phyloP scores from a whole-genome alignment of 2,329 filamentous ascomycete species.

The Lachnellula occidentalis region DNA sequence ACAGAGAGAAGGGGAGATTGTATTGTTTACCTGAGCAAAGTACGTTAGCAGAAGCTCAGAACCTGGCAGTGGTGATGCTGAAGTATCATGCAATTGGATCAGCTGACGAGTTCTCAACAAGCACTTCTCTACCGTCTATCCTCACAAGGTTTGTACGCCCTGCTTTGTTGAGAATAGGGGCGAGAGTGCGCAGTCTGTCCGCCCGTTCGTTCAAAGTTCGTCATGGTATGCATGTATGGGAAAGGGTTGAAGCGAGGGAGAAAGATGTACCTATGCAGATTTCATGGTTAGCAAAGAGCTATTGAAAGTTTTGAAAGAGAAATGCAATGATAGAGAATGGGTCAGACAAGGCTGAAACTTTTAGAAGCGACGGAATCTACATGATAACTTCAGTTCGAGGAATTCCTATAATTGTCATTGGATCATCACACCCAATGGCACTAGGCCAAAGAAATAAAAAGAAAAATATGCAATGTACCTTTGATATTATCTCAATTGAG shows the following conservation, averaged over 20 bases:
- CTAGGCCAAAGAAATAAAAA: constrained; percentile 6
- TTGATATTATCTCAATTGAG: constrained; percentile 10
- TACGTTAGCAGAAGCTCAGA: constrained; percentile 16
- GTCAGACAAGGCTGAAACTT: constrained; percentile 44
- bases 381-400: constrained; percentile 33
- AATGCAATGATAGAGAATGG: constrained; percentile 16
- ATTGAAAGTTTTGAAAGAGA: constrained; percentile 7
- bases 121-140: constrained; percentile 31
- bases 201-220: constrained; percentile 43
- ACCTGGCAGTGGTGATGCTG: constrained; percentile 10
- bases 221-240: constrained; percentile 30
- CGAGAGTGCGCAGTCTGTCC: constrained; percentile 37
- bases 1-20: constrained; percentile 8
- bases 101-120: constrained; percentile 42
- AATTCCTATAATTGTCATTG: constrained; percentile 33
- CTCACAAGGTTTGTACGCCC: constrained; percentile 37
- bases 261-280: constrained; percentile 29
- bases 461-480: constrained; percentile 25
- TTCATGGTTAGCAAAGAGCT: constrained; percentile 19
- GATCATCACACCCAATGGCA: constrained; percentile 30
- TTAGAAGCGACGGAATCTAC: constrained; percentile 34
- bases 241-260: not conserved
- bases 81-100: constrained; percentile 28
- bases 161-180: constrained; percentile 33
- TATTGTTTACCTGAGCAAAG: constrained; percentile 14